Conservation (phyloP, 106 monocot genomes). For the Iris macrosiphon region DNA sequence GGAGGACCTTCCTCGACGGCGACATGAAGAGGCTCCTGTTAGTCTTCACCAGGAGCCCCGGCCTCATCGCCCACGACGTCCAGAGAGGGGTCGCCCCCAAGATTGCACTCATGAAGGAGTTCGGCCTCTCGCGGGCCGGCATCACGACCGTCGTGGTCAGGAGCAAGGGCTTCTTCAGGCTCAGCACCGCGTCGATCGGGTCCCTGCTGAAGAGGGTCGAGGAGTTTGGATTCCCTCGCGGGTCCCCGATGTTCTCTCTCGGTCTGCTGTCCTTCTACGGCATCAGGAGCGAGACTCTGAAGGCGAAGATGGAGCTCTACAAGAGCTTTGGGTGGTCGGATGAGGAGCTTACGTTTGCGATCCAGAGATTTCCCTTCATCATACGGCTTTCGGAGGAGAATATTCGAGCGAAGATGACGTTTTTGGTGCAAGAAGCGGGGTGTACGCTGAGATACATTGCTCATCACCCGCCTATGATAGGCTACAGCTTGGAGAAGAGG, state of each 20-base stretch:
- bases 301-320: background rate
- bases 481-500: constrained; percentile 4
- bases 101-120: background rate
- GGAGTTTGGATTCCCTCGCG: constrained; percentile 10
- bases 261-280: background rate
- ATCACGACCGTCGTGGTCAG: background rate
- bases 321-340: constrained; percentile 9
- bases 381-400: background rate
- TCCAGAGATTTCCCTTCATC: background rate
- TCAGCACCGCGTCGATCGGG: background rate
- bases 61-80: background rate
- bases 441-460: background rate
- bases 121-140: background rate
- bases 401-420: background rate
- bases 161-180: background rate
- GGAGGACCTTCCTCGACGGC: too few relatives aligned
- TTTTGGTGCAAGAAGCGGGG: background rate
- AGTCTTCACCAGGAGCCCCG: background rate
- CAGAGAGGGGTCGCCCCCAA: constrained; percentile 8
- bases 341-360: background rate
- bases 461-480: background rate
- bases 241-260: constrained; percentile 7
- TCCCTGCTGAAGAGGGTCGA: background rate
- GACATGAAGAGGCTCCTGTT: background rate
- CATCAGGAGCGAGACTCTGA: background rate